A percentile compares a stretch with the other conserved stretches of the same genome.
Evolutionary conservation across 768 basidiomycete genomes (phyloP).

Genomic region (Cystobasidium tubakii): DNA sequence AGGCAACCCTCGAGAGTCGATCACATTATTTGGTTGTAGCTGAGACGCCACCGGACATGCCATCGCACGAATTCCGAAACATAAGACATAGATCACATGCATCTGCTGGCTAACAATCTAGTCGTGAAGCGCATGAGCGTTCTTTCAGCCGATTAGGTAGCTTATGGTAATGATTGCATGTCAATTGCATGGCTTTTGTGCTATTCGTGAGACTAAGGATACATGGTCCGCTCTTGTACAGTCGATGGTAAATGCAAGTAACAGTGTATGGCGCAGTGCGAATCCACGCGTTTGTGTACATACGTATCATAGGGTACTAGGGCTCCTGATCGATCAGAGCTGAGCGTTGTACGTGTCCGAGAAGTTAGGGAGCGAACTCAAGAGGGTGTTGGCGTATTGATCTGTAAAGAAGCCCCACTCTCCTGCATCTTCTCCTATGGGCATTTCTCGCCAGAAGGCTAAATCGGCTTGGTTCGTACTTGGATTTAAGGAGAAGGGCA

Average conservation of each 20-base stretch:
- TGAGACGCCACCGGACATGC: too few relatives aligned
- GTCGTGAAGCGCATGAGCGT: too few relatives aligned
- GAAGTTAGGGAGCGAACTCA: constrained; percentile 13
- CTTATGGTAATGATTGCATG: too few relatives aligned
- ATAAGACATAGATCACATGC: too few relatives aligned
- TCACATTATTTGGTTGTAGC: not conserved
- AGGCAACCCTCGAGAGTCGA: not conserved
- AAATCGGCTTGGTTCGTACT: constrained; percentile 29
- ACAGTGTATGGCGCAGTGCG: too few relatives aligned
- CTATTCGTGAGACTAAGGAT: too few relatives aligned
- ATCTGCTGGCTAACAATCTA: too few relatives aligned
- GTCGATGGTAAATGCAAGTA: not conserved
- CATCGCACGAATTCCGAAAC: too few relatives aligned
- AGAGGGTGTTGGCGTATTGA: constrained; percentile 16
- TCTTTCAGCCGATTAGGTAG: too few relatives aligned
- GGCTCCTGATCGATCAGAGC: not conserved
- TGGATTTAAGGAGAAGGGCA: not conserved
- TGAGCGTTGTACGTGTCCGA: not conserved
- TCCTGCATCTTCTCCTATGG: constrained; percentile 22
- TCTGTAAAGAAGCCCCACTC: constrained; percentile 30
- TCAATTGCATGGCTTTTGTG: too few relatives aligned
- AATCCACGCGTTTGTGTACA: too few relatives aligned
- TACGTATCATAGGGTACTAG: too few relatives aligned
- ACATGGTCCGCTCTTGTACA: not conserved
- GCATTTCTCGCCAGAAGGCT: constrained; percentile 33